Conservation (phyloP, 1,139 yeast species). For the Suhomyces panamericanus region DNA sequence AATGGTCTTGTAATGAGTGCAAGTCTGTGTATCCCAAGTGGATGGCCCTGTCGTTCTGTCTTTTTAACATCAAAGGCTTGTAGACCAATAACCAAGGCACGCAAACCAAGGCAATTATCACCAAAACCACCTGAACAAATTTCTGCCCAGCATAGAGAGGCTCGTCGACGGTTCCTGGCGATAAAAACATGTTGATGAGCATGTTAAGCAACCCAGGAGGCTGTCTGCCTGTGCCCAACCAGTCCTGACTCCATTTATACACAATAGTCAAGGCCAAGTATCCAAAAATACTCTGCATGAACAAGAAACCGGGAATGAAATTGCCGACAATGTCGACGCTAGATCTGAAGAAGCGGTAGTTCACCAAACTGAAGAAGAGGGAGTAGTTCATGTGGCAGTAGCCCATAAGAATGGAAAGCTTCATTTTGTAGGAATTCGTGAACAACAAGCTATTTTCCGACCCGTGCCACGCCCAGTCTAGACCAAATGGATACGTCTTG, state of each 20-base stretch:
- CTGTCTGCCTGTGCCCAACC: conserved; percentile 71
- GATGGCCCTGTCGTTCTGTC: conserved; percentile 22
- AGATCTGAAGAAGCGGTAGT: conserved; percentile 70
- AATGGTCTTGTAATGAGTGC: conserved; percentile 35
- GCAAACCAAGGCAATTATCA: conserved; percentile 78
- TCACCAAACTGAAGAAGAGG: conserved; percentile 78
- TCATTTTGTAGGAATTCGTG: conserved; percentile 96
- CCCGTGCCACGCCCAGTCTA: conserved; percentile 97
- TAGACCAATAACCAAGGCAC: conserved; percentile 91
- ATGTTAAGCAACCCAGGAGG: conserved; percentile 95
- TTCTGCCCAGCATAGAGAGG: conserved; percentile 83
- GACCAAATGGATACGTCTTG: conserved; percentile 71
- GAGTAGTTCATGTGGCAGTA: conserved; percentile 94
- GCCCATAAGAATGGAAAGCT: conserved; percentile 91
- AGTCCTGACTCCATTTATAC: conserved; percentile 93
- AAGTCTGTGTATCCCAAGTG: conserved; percentile 39
- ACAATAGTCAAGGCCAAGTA: conserved; percentile 80
- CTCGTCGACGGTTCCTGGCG: conserved; percentile 89
- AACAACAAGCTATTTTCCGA: conserved; percentile 88
- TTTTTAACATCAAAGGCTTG: conserved; percentile 73
- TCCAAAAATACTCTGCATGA: conserved; percentile 96
- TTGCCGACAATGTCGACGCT: conserved; percentile 87
- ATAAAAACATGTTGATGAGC: conserved; percentile 92
- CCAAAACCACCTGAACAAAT: conserved; percentile 69
- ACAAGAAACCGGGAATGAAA: conserved; percentile 88